Percentiles rank a stretch among this genome's conserved stretches.
Conservation (phyloP, 805 yeast genomes). For the Candida jianshihensis region DNA sequence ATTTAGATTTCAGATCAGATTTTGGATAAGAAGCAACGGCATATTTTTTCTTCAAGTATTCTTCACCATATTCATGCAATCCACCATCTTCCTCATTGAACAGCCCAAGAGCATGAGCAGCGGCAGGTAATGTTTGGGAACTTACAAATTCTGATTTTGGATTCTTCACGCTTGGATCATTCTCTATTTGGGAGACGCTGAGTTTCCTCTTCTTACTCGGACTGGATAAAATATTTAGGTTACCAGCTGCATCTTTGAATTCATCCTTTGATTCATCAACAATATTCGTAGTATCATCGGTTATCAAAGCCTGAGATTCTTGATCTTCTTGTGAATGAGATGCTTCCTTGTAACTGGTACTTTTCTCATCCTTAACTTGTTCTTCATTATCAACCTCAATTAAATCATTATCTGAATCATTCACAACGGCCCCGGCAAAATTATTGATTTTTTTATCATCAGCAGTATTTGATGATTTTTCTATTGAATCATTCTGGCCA, state of each 20-base stretch:
- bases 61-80: constrained; percentile 61
- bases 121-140: constrained; percentile 59
- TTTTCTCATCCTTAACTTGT: not conserved
- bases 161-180: constrained; percentile 55
- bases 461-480: not conserved
- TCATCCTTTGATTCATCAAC: constrained; percentile 13
- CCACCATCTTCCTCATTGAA: constrained; percentile 55
- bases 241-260: constrained; percentile 14
- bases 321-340: too few species aligned
- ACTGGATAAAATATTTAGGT: not conserved
- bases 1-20: constrained; percentile 58
- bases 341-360: too few species aligned
- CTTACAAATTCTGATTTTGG: constrained; percentile 73
- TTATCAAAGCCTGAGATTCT: too few species aligned
- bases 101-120: constrained; percentile 58
- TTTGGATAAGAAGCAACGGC: constrained; percentile 91
- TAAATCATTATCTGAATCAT: too few species aligned
- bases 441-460: too few species aligned
- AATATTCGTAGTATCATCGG: too few species aligned
- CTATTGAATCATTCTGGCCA: not conserved
- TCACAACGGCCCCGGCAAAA: too few species aligned
- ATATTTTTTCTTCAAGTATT: constrained; percentile 64
- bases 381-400: not conserved
- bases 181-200: constrained; percentile 30
- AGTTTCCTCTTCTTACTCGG: constrained; percentile 8